These are phyloP conservation scores for Cladochytrium replicatum DNA, from an alignment of 192 early-diverging fungal genomes.

Conservation along the genomic window DNA sequence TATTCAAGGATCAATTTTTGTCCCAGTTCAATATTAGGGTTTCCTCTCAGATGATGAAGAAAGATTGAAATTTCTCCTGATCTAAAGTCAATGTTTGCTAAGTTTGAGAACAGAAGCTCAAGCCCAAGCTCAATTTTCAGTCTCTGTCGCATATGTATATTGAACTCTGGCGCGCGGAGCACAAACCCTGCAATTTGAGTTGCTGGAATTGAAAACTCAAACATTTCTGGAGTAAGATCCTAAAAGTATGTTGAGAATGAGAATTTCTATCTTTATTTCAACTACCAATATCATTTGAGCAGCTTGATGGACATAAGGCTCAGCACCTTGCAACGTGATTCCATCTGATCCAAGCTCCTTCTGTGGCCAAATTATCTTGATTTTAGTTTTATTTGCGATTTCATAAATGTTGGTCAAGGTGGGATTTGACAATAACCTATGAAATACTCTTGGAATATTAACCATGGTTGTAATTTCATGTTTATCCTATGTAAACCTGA, in stretches of 20 bases:
- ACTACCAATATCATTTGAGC: slow-evolving; percentile 39
- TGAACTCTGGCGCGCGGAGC: slow-evolving; percentile 40
- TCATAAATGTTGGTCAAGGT: slow-evolving; percentile 37
- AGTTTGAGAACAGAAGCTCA: slow-evolving; percentile 14
- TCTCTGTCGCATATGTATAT: slow-evolving; percentile 21
- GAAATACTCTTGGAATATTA: slow-evolving; percentile 47
- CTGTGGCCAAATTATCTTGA: slow-evolving; percentile 53
- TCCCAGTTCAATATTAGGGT: slow-evolving; percentile 21
- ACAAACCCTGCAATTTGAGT: slow-evolving; percentile 22
- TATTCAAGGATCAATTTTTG: slow-evolving; percentile 27
- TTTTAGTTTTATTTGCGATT: slow-evolving; percentile 44
- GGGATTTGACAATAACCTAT: slow-evolving; percentile 42
- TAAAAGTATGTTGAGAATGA: slow-evolving; percentile 4
- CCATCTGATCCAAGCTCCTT: slow-evolving; percentile 52
- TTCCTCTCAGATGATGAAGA: slow-evolving; percentile 12
- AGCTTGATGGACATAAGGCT: slow-evolving; percentile 43
- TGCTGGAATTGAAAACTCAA: slow-evolving; percentile 39
- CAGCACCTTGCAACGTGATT: slow-evolving; percentile 46
- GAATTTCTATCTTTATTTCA: no score
- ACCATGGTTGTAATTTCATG: slow-evolving; percentile 37
- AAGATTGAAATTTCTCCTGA: slow-evolving; percentile 13
- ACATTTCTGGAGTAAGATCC: slow-evolving; percentile 45
- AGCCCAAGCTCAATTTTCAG: slow-evolving; percentile 38
- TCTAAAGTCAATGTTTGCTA: slow-evolving; percentile 13
- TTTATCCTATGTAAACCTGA: slow-evolving; percentile 38